A percentile compares a stretch with the other conserved stretches of the same genome.
phyloP scores from a whole-genome alignment of 148 eudicot genomes.

The Cornus kousa region DNA sequence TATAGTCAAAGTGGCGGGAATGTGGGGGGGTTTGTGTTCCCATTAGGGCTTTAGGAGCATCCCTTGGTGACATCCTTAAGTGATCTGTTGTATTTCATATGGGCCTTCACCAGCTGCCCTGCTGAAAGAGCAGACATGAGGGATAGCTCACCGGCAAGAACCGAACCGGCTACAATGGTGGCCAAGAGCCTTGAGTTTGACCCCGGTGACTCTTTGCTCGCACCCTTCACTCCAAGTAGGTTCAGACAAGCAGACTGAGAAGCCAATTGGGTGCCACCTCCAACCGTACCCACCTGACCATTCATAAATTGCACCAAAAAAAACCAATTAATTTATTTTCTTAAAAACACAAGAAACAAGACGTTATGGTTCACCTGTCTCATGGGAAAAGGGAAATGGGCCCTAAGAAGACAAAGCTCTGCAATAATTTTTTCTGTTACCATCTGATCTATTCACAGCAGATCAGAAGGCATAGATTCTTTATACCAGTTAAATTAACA shows the following conservation, averaged over 20 bases:
- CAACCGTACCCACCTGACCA: conserved; percentile 41
- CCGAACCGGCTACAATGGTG: conserved; percentile 36
- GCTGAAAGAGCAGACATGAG: conserved; percentile 38
- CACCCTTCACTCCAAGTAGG: conserved; percentile 39
- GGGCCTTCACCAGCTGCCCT: conserved; percentile 36
- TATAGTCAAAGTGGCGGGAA: background rate
- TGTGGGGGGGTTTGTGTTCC: background rate
- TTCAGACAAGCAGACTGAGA: conserved; percentile 43
- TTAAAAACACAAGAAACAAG: too few species aligned
- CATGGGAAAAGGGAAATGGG: background rate
- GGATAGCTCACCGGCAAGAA: conserved; percentile 42
- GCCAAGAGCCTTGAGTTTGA: conserved; percentile 37
- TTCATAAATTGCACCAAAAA: background rate
- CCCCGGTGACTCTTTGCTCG: conserved; percentile 32
- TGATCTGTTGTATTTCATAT: conserved; percentile 44
- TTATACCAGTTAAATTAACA: background rate
- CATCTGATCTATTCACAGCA: background rate
- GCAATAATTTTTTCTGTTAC: background rate
- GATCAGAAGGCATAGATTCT: background rate
- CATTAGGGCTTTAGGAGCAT: background rate
- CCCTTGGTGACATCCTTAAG: conserved; percentile 23
- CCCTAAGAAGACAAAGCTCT: background rate
- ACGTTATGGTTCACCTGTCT: background rate
- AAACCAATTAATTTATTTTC: background rate
- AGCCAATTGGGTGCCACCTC: conserved; percentile 42